Evolutionary conservation across 2,329 filamentous ascomycete species (phyloP), one percentile per base, ranked within the genome.

Genomic region (Sporothrix phasma): DNA sequence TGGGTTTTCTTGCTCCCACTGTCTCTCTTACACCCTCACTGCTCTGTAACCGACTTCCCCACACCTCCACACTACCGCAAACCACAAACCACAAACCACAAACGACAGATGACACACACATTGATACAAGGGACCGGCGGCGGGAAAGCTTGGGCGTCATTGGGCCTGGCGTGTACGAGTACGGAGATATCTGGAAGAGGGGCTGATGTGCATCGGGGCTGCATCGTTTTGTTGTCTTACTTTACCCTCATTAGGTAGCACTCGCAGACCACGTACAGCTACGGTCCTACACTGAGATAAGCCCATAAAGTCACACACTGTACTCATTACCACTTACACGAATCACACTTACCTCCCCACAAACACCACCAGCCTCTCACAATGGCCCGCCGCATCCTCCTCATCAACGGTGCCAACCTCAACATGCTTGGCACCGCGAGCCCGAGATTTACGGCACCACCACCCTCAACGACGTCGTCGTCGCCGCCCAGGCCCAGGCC

Each of bases 391-490:
- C 73, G 71, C 62, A 85, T 91, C 71, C 85, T 91, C 69, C 79
- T 91, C 68, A 85, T 92, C 77, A 91, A 91, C 74, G 88, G 89
- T n/a, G 88, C 88, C 37, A 92, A 92, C 74, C 86, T 92, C 70
- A 92, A 92, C 76, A 85, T 92, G 59, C 82, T 92, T 34, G 89
- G 89, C 41, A 87, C 84, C 81, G 89, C 24, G 88, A 93, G 73
- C 88, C 89, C 17, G 77, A 84, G 31, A 81, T 90, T 70, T 92
- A 92, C 76, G 89, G 89, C 71, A 79, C 78, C 66, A 85, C 84
- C 0, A 90, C 88, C 0, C 84, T 92, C 13, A 60, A 77, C 22
- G 83, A 89, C 68, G 80, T 92, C 17, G 79, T 84, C 54, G 65
- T 73, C 2, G 69, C 76, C 10, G 81, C 82, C 26, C 70, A 76